Base-by-base conservation (phyloP, 1,284 basidiomycete species). In the Rhizoctonia solani region DNA sequence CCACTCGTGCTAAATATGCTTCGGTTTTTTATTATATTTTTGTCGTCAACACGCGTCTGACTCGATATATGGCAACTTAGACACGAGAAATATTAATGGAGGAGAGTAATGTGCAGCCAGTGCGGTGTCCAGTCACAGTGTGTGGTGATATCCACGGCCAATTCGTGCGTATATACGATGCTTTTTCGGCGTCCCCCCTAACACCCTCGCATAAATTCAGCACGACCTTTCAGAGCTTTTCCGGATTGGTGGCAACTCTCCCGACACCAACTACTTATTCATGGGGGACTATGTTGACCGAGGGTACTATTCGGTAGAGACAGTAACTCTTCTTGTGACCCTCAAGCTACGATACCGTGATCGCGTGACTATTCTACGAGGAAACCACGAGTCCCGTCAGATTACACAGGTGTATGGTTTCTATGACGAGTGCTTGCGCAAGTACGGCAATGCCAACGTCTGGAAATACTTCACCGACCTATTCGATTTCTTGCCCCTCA, bases 221-320 rank as follows among this genome's bases (percentile, higher is more conserved):
- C 95, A 98, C 80, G 97, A 99, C 82, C 89, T 99, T 67, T 97
- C 95, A 69, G 97, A 99, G 79, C 89, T 99, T 52, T 99, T 99
- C 82, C 90, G 95, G 67, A 99, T 99, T 77, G 96, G 97, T 63
- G 97, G 96, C 69, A 98, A 98, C 82, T 98, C 95, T 47, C 97
- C 96, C 68, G 97, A 99, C 81, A 98, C 97, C 71, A 99, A 99
- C 81, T 99, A 99, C 80, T 90, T 99, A 73, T 99, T 99, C 83
- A 99, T 99, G 97, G 97, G 97, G 50, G 96, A 99, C 83, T 99
- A 98, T 76, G 97, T 99, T 73, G 97, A 99, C 82, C 89, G 97
- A 75, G 96, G 96, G 29, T 99, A 98, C 83, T 99, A 99, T 82
- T 98, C 94, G 16, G 97, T 99, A 63, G 96, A 99, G 81, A 99